Evolutionary conservation across 2,329 filamentous ascomycete species (phyloP), one percentile per base, ranked within the genome.

Genomic region (Hypoxylon sp.): DNA sequence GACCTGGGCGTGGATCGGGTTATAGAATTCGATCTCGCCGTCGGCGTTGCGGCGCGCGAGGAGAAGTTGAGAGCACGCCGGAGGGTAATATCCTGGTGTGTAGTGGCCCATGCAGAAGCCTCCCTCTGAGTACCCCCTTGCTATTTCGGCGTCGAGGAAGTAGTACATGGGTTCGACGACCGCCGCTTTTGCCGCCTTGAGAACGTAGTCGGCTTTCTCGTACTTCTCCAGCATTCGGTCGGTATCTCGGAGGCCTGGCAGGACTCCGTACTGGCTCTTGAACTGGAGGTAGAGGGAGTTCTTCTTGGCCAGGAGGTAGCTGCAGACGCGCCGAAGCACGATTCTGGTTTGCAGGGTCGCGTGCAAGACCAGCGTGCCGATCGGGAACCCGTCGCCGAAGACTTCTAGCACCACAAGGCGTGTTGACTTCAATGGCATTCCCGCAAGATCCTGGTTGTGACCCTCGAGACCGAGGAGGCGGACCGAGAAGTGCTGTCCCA

Each of bases 251-350:
- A 41, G 2, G 2, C n/a, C 7, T 11, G 21, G n/a, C n/a, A 1
- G 7, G 1, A 19, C 12, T 14, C 6, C 16, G 27, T 21, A 4
- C 2, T 23, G 2, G n/a, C 1, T 1, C 12, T 14, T 14, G 8
- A 32, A 30, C 37, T 45, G 8, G 3, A 30, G 6, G 52, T 55
- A 45, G 6, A n/a, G 2, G 2, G 8, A 1, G 25, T 55, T 45
- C 39, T 55, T 55, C 25, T 45, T 45, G n/a, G 37, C 25, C 5
- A 55, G 1, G 7, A 55, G n/a, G 39, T 43, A 43, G 25, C 52
- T 8, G 1, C 4, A 30, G n/a, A 37, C 52, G 3, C 14, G 14
- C 14, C 25, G 52, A 11, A 45, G 30, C 2, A 32, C 14, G 2
- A 12, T 16, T 6, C 8, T 11, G 11, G 30, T 55, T 25, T 23